Evolutionary conservation across 1,284 basidiomycete species (phyloP).

Genomic region (Flammula alnicola): DNA sequence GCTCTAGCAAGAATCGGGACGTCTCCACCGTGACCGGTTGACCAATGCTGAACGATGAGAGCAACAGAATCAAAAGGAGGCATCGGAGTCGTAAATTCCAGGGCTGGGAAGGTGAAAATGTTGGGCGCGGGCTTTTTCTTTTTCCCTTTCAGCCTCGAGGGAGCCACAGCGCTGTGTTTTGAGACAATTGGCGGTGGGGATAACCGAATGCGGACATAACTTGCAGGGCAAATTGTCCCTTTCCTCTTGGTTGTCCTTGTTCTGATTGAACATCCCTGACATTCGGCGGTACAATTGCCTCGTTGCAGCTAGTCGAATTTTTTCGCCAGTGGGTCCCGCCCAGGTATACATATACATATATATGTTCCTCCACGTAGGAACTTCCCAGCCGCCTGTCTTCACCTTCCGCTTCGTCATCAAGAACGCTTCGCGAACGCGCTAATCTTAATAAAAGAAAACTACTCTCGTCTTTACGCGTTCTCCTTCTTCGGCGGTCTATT

Average conservation of each 20-base stretch:
- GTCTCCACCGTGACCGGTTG: background rate
- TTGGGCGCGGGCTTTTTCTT: too few species aligned
- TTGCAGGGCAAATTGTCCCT: conserved; percentile 11
- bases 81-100: background rate
- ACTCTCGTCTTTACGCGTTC: conserved; percentile 6
- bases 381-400: conserved; percentile 19
- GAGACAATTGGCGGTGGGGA: conserved; percentile 11
- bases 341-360: conserved; percentile 22
- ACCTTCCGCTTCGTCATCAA: conserved; percentile 21
- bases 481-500: conserved; percentile 9
- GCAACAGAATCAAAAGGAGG: too few species aligned
- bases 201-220: conserved; percentile 15
- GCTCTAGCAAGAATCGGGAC: background rate
- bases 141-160: conserved; percentile 1
- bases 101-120: too few species aligned
- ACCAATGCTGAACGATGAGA: too few species aligned
- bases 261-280: conserved; percentile 27
- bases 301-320: conserved; percentile 23
- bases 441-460: conserved; percentile 9
- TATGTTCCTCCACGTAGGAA: conserved; percentile 19
- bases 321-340: conserved; percentile 15
- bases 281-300: conserved; percentile 23
- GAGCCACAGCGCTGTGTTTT: background rate
- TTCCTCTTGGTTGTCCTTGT: conserved; percentile 11
- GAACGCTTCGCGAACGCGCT: conserved; percentile 19